Evolutionary conservation across 225 moss, liverwort and hornwort genomes (phyloP).

Genomic region (Thuidium tamariscinum): DNA sequence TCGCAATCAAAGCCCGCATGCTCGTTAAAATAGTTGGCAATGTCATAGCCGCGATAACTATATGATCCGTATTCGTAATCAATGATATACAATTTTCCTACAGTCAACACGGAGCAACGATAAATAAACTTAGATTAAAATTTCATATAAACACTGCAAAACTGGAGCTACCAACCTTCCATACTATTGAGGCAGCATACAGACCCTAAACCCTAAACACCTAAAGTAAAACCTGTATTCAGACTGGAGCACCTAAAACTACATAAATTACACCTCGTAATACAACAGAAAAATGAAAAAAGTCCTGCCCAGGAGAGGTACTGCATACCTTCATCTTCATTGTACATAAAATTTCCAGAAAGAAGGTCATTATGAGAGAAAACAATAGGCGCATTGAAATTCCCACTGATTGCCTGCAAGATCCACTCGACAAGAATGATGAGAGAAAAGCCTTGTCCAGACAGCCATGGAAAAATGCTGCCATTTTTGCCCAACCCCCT

Average conservation of each 20-base stretch:
- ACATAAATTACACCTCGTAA: neutral
- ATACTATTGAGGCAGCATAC: neutral
- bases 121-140: neutral
- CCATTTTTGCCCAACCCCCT: neutral
- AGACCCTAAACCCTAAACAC: neutral
- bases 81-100: conserved; percentile 56
- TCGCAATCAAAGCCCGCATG: conserved; percentile 93
- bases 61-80: conserved; percentile 87
- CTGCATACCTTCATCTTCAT: conserved; percentile 49
- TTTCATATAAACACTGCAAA: neutral
- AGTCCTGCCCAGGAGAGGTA: neutral
- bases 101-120: neutral
- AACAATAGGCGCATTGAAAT: conserved; percentile 51
- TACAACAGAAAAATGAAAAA: neutral
- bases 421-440: neutral
- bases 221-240: neutral
- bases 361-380: conserved; percentile 95
- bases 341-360: conserved; percentile 89
- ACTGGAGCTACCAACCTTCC: neutral
- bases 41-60: conserved; percentile 79
- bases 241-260: neutral
- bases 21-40: conserved; percentile 91
- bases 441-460: neutral
- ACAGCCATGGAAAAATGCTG: neutral
- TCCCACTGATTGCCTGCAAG: conserved; percentile 47